Evolutionary conservation across 2,329 filamentous ascomycete genomes (phyloP).

Genomic region (Calycina marina): DNA sequence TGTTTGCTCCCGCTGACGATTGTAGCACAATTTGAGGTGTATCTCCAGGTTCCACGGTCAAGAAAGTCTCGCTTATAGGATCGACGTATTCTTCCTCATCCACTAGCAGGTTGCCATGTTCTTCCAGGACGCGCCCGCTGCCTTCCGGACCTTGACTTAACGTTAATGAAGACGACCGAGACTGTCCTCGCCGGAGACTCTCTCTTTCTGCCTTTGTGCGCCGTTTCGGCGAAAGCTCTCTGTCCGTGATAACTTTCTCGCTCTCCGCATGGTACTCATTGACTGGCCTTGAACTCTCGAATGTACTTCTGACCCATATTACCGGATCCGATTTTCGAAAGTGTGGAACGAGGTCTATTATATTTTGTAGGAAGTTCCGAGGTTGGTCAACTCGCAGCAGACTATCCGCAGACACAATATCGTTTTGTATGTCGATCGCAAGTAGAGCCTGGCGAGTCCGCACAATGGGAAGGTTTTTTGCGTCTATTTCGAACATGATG

Average conservation of each 20-base stretch:
- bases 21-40: constrained; percentile 29
- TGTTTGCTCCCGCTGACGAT: constrained; percentile 30
- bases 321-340: constrained; percentile 63
- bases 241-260: constrained; percentile 21
- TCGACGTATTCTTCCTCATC: constrained; percentile 9
- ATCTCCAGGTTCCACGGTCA: constrained; percentile 14
- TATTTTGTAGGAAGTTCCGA: constrained; percentile 49
- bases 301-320: constrained; percentile 74
- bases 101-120: constrained; percentile 4
- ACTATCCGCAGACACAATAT: constrained; percentile 60
- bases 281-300: constrained; percentile 43
- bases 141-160: constrained; percentile 7
- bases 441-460: constrained; percentile 57
- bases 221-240: constrained; percentile 14
- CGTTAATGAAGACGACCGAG: no score
- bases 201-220: no score
- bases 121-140: constrained; percentile 4
- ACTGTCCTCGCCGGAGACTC: no score
- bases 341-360: constrained; percentile 48
- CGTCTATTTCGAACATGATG: constrained; percentile 41
- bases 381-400: constrained; percentile 51
- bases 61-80: constrained; percentile 15
- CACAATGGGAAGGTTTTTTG: constrained; percentile 38
- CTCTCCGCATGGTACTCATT: constrained; percentile 28
- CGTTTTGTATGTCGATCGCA: constrained; percentile 78